These are phyloP conservation scores for Sordaria brevicollis DNA, from an alignment of 495 filamentous ascomycete genomes.

Conservation along the genomic window DNA sequence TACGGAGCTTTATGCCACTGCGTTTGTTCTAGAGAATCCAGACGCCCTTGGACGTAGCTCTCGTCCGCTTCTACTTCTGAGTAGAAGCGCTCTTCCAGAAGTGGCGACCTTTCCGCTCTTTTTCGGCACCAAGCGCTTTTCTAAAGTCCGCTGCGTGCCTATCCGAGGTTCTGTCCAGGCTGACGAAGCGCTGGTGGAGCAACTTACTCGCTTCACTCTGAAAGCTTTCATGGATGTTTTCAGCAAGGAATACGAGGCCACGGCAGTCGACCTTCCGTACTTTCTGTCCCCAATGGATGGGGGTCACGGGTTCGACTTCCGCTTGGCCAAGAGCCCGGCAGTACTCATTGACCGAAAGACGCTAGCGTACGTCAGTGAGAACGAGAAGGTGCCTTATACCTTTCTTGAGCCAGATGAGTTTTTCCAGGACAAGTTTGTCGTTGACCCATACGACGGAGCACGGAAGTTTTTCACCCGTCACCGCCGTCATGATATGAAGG, in stretches of 20 bases:
- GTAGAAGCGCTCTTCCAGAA: conserved; percentile 50
- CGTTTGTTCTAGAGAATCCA: conserved; percentile 50
- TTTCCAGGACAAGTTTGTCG: conserved; percentile 55
- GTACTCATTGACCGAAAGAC: conserved; percentile 57
- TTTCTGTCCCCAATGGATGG: conserved; percentile 62
- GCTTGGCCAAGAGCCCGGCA: conserved; percentile 7
- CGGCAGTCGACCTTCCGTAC: conserved; percentile 61
- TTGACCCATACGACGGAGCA: conserved; percentile 67
- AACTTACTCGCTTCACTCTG: conserved; percentile 60
- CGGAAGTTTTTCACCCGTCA: conserved; percentile 45
- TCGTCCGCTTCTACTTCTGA: conserved; percentile 61
- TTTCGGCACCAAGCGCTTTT: conserved; percentile 49
- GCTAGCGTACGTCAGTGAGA: conserved; percentile 41
- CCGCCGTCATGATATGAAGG: conserved; percentile 35
- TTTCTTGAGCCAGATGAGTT: conserved; percentile 40
- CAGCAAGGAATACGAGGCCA: conserved; percentile 66
- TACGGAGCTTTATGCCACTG: conserved; percentile 48
- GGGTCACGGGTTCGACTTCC: conserved; percentile 18
- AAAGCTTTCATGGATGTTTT: conserved; percentile 78
- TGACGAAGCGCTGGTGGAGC: conserved; percentile 26
- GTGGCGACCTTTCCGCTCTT: conserved; percentile 64
- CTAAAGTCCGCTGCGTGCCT: conserved; percentile 40
- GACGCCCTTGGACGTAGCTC: conserved; percentile 49
- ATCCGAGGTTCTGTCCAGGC: conserved; percentile 30
- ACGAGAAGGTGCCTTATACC: conserved; percentile 42